Evolutionary conservation across 208 protist species (phyloP), one percentile per base, ranked within the genome.

Genomic region (Leishmania arabica): DNA sequence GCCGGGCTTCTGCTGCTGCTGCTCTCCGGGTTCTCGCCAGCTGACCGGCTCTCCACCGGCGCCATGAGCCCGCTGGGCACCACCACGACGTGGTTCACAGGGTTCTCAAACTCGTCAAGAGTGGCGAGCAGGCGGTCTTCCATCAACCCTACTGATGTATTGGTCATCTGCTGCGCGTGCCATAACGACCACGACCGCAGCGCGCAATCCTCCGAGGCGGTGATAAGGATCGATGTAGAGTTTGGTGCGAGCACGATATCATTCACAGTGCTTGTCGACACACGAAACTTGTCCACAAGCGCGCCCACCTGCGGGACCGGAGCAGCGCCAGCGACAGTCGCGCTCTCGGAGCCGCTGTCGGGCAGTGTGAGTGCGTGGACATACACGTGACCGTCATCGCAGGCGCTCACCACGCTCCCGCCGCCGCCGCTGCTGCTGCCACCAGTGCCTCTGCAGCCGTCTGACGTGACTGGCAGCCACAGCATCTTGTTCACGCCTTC

Each of bases 401-500:
- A 97, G 31, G 91, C 94, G 78, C 90, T 93, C 37, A 87, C 92
- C 11, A 95, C 70, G 8, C 91, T 77, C 60, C 81, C 77, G 58
- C 60, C 86, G 17, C 47, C 58, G 9, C 47, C 58, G 17, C 31
- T 42, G 60, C 15, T 53, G 34, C 70, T 66, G 64, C 71, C 75
- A 31, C 68, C 68, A 49, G 68, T 53, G 68, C 24, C 45, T 45
- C 75, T 64, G 69, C 80, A 76, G 56, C 62, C 78, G 7, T 24
- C 34, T 0, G 85, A 83, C 62, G 77, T 77, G 7, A 77, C 79
- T 24, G 86, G 84, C 49, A 95, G 66, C 69, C 86, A 82, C 68
- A 96, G 40, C 89, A 95, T 88, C 72, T 97, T 97, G 78, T 97
- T 97, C 17, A 97, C 85, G 34, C 92, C 94, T 27, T 95, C 91